Evolutionary conservation across 306 rosid genomes (phyloP), one percentile per base, ranked within the genome.

Genomic region (Trifolium subterraneum): DNA sequence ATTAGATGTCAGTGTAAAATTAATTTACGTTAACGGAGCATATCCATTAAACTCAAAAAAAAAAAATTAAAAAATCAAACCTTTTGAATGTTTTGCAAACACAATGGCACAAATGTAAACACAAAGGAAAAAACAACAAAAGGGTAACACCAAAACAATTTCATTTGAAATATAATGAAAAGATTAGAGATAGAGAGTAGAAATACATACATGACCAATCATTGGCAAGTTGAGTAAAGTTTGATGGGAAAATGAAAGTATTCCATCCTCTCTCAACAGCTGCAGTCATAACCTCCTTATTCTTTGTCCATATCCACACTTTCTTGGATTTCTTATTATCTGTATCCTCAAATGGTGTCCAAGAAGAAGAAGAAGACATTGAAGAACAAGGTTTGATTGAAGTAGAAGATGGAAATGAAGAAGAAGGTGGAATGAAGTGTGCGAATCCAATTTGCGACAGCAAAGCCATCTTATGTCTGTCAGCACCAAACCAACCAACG

Each of bases 261-360:
- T 78, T 82, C 97, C 98, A 90, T 73, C 96, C 97, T 79, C 97
- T 83, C 83, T 94, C 97, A 4, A 91, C 88, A n/a, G 98, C 88
- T 20, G 98, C 83, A 41, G 91, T 89, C 90, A 94, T 87, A 45
- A 91, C 98, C 59, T 80, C 74, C 79, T 81, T 88, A 86, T 47
- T 83, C 71, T 73, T 55, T 10, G 92, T 91, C 98, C 97, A 91
- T 70, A 94, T 81, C 97, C 97, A 91, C 25, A 94, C 97, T 22
- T 68, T 82, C 87, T 94, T 94, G 47, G 88, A 39, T 59, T 59
- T 85, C 52, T 77, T 84, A 50, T 29, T 77, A 66, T 41, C 80
- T 10, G 51, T 55, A n/a, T 71, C 86, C 22, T 82, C 78, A 39
- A 36, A 74, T 31, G 78, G 79, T 19, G 70, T 55, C 78, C 54